Base-by-base conservation (phyloP, 345 rosid genomes). In the Bruguiera sexangula region DNA sequence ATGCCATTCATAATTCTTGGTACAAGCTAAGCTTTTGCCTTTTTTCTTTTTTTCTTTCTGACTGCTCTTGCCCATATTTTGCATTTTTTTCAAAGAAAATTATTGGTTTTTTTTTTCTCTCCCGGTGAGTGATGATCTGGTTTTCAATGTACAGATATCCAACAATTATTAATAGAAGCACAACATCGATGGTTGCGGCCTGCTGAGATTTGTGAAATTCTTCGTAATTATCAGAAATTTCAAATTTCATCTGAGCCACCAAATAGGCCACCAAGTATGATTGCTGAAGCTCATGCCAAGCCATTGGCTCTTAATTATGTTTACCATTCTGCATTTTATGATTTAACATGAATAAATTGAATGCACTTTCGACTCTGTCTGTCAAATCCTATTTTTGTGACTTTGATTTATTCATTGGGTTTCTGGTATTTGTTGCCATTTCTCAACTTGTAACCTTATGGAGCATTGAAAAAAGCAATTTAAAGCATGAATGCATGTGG, bases 111-210 rank as follows among this genome's bases (percentile, higher is more conserved):
- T 27, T 8, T 43, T 5, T 69, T 60, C 20, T 53, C 19, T 21
- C 26, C 5, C 22, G 3, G 50, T 62, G 46, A 20, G 43, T 51
- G 11, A 52, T 62, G 46, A 10, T 65, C 2, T 8, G 37, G 6
- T 31, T 66, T 43, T 29, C 54, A 4, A 37, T 9, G 64, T 60
- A 63, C 76, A 83, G 86, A 80, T 71, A 70, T 80, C 63, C 72
- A 83, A 37, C 84, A 83, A 43, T 65, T 83, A 56, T 73, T 78
- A 71, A 50, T 71, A 60, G 95, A 88, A 84, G 98, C 98, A 6
- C 97, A 87, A 66, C 87, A 88, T 69, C 84, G 98, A 74, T 93
- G 98, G 98, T 73, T 93, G 74, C 87, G 96, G 50, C 98, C 98
- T 76, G 86, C 95, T 66, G 97, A 93, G 85, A 93, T 93, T 68